Evolutionary conservation across 495 filamentous ascomycete species (phyloP), one percentile per base, ranked within the genome.

Genomic region (Lentithecium fluviatile): DNA sequence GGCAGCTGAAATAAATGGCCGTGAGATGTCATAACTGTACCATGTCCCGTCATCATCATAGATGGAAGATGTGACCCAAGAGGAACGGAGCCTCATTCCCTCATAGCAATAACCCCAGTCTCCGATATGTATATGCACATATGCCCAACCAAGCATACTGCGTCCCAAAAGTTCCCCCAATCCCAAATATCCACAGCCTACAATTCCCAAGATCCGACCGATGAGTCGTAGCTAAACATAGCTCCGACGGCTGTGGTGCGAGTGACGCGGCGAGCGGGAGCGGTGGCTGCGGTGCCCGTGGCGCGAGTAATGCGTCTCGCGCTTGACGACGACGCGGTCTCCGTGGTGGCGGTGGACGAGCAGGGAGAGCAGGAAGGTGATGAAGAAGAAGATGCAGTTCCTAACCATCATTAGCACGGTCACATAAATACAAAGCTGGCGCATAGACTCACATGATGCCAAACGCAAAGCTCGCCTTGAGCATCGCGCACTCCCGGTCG

Each of bases 391-490:
- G 29, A 95, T 75, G 52, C 76, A 76, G 67, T 94, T 90, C 84
- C 61, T 64, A 42, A 0, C 7, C 0, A 52, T 38, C 10, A 32
- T 32, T 32, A 32, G 29, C 29, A 32, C 20, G 11, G 21, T 60
- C 25, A 60, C n/a, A n/a, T n/a, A 32, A 32, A 32, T 3, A 10
- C 29, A 32, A 32, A 32, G 29, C 29, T 10, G 29, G 29, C 29
- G 29, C 29, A 32, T 32, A 32, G 29, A 32, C 29, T 32, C 10
- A 32, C 62, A 96, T 93, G 68, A 96, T 96, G 0, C 83, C 91
- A 58, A 96, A 81, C 2, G 89, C 91, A 62, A 88, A 96, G 61
- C 76, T 79, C 0, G 91, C 85, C 82, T 96, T 96, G 53, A 93
- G 81, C 90, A 96, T 93, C 17, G 83, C 82, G 73, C 91, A 96